phyloP scores from a whole-genome alignment of 2,329 filamentous ascomycete species.

The Kalmusia sp. region DNA sequence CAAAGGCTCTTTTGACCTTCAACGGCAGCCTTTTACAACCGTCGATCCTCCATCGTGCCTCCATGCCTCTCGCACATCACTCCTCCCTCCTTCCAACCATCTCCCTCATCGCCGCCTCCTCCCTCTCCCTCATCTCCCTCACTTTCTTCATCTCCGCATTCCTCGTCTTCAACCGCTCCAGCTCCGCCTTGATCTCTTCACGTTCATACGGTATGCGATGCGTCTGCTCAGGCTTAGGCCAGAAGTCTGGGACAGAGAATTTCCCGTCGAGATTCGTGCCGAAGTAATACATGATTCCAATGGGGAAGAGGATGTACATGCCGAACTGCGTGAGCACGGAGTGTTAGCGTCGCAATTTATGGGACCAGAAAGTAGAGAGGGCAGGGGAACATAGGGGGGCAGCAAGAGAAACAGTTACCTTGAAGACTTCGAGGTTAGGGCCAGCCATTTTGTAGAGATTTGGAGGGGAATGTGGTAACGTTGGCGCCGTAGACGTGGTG shows the following conservation, averaged over 20 bases:
- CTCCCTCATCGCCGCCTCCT: conserved; percentile 32
- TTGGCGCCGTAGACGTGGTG: conserved; percentile 1
- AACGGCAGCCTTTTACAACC: background rate
- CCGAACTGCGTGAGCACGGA: conserved; percentile 89
- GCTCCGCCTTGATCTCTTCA: conserved; percentile 83
- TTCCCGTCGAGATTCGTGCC: conserved; percentile 91
- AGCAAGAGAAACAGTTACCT: too few relatives aligned
- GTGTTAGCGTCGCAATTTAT: conserved; percentile 11
- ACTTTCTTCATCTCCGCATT: conserved; percentile 56
- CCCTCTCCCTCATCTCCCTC: conserved; percentile 51
- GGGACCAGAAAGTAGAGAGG: conserved; percentile 5
- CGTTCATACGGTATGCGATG: conserved; percentile 78
- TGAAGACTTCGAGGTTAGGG: conserved; percentile 93
- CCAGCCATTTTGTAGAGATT: conserved; percentile 75
- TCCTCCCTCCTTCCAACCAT: conserved; percentile 25
- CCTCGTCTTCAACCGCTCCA: conserved; percentile 70
- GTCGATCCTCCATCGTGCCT: background rate
- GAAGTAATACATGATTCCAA: conserved; percentile 99
- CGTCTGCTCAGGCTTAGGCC: conserved; percentile 82
- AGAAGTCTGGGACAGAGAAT: conserved; percentile 90
- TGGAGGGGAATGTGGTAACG: conserved; percentile 36
- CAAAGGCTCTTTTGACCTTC: too few relatives aligned
- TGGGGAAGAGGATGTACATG: conserved; percentile 98
- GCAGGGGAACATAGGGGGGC: too few relatives aligned
- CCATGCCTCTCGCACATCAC: conserved; percentile 1